phyloP scores from a whole-genome alignment of 805 yeast genomes.

The Spathaspora gorwiae region DNA sequence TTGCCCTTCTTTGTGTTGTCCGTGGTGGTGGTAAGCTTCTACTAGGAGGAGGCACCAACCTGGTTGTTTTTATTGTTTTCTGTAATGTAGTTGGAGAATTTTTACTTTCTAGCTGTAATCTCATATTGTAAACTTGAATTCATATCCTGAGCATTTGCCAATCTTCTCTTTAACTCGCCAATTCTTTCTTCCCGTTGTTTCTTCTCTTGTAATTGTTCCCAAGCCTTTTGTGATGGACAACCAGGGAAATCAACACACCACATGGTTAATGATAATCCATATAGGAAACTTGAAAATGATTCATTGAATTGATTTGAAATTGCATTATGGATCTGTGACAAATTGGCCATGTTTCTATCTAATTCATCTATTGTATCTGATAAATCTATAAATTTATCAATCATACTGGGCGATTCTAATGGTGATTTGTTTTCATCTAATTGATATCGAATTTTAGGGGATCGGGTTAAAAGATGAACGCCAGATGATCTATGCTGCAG shows the following conservation, averaged over 20 bases:
- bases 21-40: too few relatives aligned
- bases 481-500: slow-evolving; percentile 31
- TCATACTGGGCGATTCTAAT: slow-evolving; percentile 33
- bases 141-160: slow-evolving; percentile 4
- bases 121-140: not conserved
- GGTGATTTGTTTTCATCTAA: slow-evolving; percentile 38
- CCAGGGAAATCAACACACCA: slow-evolving; percentile 77
- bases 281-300: slow-evolving; percentile 68
- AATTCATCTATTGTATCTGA: slow-evolving; percentile 51
- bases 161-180: slow-evolving; percentile 16
- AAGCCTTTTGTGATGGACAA: slow-evolving; percentile 30
- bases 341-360: slow-evolving; percentile 52
- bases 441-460: slow-evolving; percentile 45
- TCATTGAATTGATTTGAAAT: slow-evolving; percentile 65
- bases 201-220: slow-evolving; percentile 25
- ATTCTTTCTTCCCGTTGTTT: slow-evolving; percentile 20
- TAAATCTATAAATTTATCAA: slow-evolving; percentile 40
- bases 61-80: too few relatives aligned
- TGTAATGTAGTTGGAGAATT: too few relatives aligned
- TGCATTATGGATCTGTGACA: slow-evolving; percentile 58
- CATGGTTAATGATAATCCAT: slow-evolving; percentile 79
- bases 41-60: too few relatives aligned
- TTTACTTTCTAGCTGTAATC: not conserved
- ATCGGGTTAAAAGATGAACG: slow-evolving; percentile 31
- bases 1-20: too few relatives aligned